Base-by-base conservation (phyloP, 2,329 filamentous ascomycete genomes). In the Fusarium sp. region DNA sequence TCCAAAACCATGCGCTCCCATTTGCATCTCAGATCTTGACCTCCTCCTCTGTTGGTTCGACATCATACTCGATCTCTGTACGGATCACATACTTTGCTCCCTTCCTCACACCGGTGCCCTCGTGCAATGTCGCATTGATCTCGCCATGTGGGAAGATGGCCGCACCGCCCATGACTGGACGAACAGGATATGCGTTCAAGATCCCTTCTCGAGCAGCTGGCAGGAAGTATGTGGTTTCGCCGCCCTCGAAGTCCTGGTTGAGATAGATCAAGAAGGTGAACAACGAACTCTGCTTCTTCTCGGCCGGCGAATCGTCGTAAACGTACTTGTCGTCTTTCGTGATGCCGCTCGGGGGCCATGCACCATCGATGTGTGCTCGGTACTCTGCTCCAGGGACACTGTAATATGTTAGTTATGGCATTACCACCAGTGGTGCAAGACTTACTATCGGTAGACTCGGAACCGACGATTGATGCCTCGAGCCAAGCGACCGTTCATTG, bases 61-160 rank as follows among this genome's bases (percentile, higher is more conserved):
- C 79, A 75, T 92, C 90, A 66, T 91, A 92, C 75, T 91, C 86
- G 6, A 92, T 86, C 74, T 92, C 90, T 0, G 89, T 91, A 56
- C 90, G 77, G 42, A 92, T 91, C 2, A 92, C 88, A 73, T 92
- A 92, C 75, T 86, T 86, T 1, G 87, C 87, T 0, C 88, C 89
- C 69, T 85, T 87, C n/a, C 84, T 82, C 0, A 92, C 90, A 0
- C 90, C 90, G 0, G 90, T 91, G 0, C 90, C 90, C 73, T 92
- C 90, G 69, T 92, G 90, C 58, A 92, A 71, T 53, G 91, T 75
- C 7, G 88, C 88, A 0, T 88, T 84, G 0, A 87, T 84, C 68
- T 92, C 90, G 0, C 90, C 90, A 56, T 92, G 90, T 0, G 90
- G 89, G 64, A 92, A 92, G 5, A 92, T 81, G 0, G 88, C 89